phyloP scores from a whole-genome alignment of 371 early-diverging fungal species.

The Mucor racemosus region DNA sequence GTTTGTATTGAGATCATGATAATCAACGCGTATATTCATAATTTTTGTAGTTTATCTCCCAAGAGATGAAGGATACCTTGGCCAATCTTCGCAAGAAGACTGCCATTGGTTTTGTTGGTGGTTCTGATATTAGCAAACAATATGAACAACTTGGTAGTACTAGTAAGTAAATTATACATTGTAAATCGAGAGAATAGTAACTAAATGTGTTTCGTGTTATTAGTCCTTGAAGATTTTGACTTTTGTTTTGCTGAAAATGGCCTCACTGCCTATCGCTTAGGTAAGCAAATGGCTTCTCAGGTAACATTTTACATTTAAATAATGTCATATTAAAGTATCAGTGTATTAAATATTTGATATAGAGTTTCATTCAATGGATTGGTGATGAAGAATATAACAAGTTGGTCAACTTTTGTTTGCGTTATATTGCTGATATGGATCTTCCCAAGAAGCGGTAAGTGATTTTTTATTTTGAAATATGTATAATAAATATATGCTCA shows the following conservation, averaged over 20 bases:
- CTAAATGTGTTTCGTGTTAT: background rate
- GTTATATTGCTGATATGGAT: conserved; percentile 95
- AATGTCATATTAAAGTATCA: too few species aligned
- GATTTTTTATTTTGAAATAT: background rate
- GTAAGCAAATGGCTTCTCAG: conserved; percentile 77
- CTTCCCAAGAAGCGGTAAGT: conserved; percentile 93
- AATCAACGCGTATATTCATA: background rate
- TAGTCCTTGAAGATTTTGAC: conserved; percentile 88
- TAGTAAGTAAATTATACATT: conserved; percentile 48
- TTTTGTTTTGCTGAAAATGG: conserved; percentile 99
- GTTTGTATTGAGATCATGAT: background rate
- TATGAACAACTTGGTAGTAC: conserved; percentile 95
- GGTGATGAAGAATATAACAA: conserved; percentile 97
- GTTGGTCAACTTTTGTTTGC: conserved; percentile 93
- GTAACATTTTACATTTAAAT: conserved; percentile 38
- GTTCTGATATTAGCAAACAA: conserved; percentile 97
- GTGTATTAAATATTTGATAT: background rate
- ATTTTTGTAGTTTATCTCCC: conserved; percentile 60
- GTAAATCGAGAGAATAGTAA: background rate
- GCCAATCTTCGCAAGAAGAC: conserved; percentile 86
- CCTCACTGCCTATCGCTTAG: conserved; percentile 91
- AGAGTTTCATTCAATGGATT: conserved; percentile 93
- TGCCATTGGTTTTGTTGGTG: conserved; percentile 99
- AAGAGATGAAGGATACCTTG: conserved; percentile 85
- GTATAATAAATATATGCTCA: background rate